Evolutionary conservation across 805 yeast species (phyloP), one percentile per base, ranked within the genome.

Genomic region (Kluyveromyces lactis): DNA sequence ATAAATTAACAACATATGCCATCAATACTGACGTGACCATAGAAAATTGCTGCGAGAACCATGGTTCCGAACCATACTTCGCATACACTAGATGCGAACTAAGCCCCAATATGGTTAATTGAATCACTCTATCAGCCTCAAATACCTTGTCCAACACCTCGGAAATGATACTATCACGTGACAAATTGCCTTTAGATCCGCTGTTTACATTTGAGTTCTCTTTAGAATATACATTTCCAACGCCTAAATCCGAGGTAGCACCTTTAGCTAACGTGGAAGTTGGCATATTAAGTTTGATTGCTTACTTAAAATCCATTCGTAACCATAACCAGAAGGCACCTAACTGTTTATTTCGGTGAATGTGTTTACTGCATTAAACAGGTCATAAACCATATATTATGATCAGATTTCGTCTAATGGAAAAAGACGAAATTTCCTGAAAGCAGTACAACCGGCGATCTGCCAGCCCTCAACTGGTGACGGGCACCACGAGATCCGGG

Each of bases 91-190:
- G 48, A 26, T 60, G 50, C 2, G 40, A 37, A 6, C 57, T 43
- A 13, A 53, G 45, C 1, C 53, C 53, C 5, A 62, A 37, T 5
- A 51, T 45, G 2, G 51, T 48, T 18, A 52, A 12, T 39, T 62
- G 63, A 11, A 53, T 41, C 21, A 60, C 36, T 38, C 46, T 51
- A 23, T 51, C 52, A 1, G 55, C 47, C 2, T 48, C 43, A 23
- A 58, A 16, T 24, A 55, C 21, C 12, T 47, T 37, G 16, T 40
- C 53, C 16, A 48, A 42, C 10, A 6, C 7, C 7, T 6, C 30
- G 16, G 11, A 6, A n/a, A 7, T 11, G 11, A 12, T 15, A n/a
- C 11, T 12, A 27, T 27, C 30, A 27, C 30, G 30, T 21, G 24
- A 21, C 24, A 6, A 6, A 9, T 6, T 9, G 9, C 8, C 6